phyloP scores from a whole-genome alignment of 306 rosid genomes.

The Acacia melanoxylon region DNA sequence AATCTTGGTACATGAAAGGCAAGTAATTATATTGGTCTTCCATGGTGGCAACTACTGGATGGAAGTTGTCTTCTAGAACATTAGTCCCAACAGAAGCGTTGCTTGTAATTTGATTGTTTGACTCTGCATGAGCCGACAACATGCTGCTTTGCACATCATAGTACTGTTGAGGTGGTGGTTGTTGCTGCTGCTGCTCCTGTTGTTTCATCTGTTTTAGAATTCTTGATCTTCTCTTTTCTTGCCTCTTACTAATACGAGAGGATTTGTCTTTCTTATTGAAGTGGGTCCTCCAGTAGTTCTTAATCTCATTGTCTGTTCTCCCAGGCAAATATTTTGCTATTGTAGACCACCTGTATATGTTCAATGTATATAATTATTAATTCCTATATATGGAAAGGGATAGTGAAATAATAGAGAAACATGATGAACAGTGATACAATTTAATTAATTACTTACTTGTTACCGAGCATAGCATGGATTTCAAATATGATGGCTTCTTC shows the following conservation, averaged over 20 bases:
- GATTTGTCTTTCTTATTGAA: conserved; percentile 53
- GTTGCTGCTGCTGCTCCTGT: neutral
- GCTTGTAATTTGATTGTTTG: neutral
- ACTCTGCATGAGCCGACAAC: neutral
- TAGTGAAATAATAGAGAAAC: neutral
- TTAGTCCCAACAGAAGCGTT: neutral
- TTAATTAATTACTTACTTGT: conserved; percentile 58
- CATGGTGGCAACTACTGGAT: neutral
- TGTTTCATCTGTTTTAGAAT: conserved; percentile 29
- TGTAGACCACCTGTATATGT: conserved; percentile 62
- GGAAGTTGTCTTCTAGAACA: neutral
- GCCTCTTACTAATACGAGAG: conserved; percentile 30
- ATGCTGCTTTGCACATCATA: conserved; percentile 1
- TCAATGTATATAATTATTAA: neutral
- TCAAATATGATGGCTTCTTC: conserved; percentile 70
- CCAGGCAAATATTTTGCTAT: conserved; percentile 80
- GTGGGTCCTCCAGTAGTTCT: conserved; percentile 81
- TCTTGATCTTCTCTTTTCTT: conserved; percentile 35
- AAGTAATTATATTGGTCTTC: conserved; percentile 19
- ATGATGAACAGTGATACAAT: neutral
- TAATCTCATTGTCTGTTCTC: conserved; percentile 79
- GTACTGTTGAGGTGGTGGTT: neutral
- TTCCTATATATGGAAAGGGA: neutral
- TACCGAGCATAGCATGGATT: conserved; percentile 68
- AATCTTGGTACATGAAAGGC: conserved; percentile 31